These are phyloP conservation scores for Fragilariopsis cylindrus DNA, from an alignment of 108 stramenopile genomes.

Conservation along the genomic window DNA sequence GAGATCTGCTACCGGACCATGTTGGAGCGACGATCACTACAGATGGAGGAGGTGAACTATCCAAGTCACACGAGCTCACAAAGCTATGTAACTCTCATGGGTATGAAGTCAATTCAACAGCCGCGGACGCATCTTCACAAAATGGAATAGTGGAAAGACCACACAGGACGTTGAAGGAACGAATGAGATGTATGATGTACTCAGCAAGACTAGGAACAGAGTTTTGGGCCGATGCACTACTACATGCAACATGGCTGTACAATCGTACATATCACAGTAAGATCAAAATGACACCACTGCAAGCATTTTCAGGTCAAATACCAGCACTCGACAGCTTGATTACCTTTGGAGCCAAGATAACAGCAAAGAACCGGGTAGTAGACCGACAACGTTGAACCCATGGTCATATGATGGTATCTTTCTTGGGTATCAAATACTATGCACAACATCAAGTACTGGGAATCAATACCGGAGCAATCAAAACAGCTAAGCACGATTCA, in stretches of 20 bases:
- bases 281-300: slow-evolving; percentile 1
- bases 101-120: slow-evolving; percentile 1
- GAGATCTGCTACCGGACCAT: not conserved
- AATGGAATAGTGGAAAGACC: slow-evolving; percentile 25
- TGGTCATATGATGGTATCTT: slow-evolving; percentile 11
- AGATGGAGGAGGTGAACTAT: slow-evolving; percentile 17
- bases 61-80: not conserved
- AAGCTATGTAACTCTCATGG: not conserved
- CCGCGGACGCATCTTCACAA: slow-evolving; percentile 9
- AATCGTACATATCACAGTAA: slow-evolving; percentile 10
- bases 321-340: slow-evolving; percentile 8
- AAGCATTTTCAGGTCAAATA: not conserved
- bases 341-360: slow-evolving; percentile 9
- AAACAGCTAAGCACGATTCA: not conserved
- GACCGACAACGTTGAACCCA: not conserved
- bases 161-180: slow-evolving; percentile 2
- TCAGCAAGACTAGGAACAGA: slow-evolving; percentile 9
- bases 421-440: slow-evolving; percentile 14
- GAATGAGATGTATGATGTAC: slow-evolving; percentile 13
- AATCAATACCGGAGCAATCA: not conserved
- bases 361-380: slow-evolving; percentile 1
- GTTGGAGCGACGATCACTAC: not conserved
- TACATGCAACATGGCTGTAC: slow-evolving; percentile 19
- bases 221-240: slow-evolving; percentile 18
- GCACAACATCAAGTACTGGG: slow-evolving; percentile 8